A percentile compares a stretch with the other conserved stretches of the same genome.
Conservation (phyloP, 2,329 filamentous ascomycete genomes). For the Colletotrichum karsti region DNA sequence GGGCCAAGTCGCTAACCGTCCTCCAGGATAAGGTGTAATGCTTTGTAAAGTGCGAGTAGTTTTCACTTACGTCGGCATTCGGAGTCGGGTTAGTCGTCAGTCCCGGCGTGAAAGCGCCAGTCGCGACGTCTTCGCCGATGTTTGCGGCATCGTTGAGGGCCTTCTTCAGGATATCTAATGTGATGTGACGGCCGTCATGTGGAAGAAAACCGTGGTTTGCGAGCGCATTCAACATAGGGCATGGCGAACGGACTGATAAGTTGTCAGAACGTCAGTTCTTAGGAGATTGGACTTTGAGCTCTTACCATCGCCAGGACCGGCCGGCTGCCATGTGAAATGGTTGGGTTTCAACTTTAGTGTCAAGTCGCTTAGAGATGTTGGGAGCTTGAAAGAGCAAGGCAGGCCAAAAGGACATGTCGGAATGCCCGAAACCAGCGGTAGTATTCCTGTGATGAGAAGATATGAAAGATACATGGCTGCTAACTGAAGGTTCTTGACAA, state of each 20-base stretch:
- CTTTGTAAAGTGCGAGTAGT: rapidly evolving
- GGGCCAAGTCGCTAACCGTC: too few relatives aligned
- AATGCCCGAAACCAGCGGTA: background rate
- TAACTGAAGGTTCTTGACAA: background rate
- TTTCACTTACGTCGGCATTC: conserved; percentile 40
- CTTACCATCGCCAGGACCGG: background rate
- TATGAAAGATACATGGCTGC: background rate
- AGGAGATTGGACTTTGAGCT: too few relatives aligned
- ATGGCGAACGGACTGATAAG: conserved; percentile 49
- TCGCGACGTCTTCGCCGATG: conserved; percentile 47
- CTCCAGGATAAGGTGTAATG: too few relatives aligned
- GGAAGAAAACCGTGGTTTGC: conserved; percentile 60
- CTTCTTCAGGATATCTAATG: conserved; percentile 42
- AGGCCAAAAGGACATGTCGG: background rate
- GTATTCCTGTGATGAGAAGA: background rate
- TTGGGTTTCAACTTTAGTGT: background rate
- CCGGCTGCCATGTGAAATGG: background rate
- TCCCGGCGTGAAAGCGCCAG: conserved; percentile 51
- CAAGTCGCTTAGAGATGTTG: background rate
- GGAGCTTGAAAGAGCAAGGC: background rate
- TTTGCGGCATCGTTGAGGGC: conserved; percentile 51
- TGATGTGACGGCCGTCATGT: conserved; percentile 52
- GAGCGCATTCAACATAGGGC: conserved; percentile 60
- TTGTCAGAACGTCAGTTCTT: background rate
- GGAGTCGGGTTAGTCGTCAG: conserved; percentile 48